These are phyloP conservation scores for Plasmodium gonderi DNA, from an alignment of 169 alveolate species.

Conservation along the genomic window DNA sequence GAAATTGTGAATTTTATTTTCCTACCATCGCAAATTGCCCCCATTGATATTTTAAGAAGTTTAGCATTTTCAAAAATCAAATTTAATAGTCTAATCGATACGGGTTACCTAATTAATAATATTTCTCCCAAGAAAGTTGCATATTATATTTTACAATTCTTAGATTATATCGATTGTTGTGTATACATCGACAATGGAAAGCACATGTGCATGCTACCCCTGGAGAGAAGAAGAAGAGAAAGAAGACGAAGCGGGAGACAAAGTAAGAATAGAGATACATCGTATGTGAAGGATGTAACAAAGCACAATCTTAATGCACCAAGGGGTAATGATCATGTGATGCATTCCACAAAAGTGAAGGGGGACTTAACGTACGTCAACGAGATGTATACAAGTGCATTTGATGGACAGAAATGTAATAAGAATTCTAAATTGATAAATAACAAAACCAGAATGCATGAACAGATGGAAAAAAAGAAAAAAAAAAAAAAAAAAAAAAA, in stretches of 20 bases:
- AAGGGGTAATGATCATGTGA: too few relatives aligned
- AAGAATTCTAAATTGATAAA: too few relatives aligned
- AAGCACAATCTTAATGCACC: background rate
- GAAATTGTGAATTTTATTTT: constrained; percentile 66
- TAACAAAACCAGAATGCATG: background rate
- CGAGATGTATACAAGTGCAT: too few relatives aligned
- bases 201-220: constrained; percentile 75
- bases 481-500: background rate
- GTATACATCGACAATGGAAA: constrained; percentile 73
- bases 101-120: constrained; percentile 69
- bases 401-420: too few relatives aligned
- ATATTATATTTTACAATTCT: constrained; percentile 49
- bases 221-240: constrained; percentile 20
- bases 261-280: constrained; percentile 26
- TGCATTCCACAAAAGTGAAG: too few relatives aligned
- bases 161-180: constrained; percentile 72
- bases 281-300: background rate
- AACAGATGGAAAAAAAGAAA: background rate
- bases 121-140: constrained; percentile 73
- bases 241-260: constrained; percentile 36
- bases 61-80: constrained; percentile 35
- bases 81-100: constrained; percentile 62
- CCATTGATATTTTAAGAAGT: constrained; percentile 50
- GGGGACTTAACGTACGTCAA: too few relatives aligned
- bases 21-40: constrained; percentile 65